These are phyloP conservation scores for Lumnitzera racemosa DNA, from an alignment of 345 rosid genomes.

Conservation along the genomic window DNA sequence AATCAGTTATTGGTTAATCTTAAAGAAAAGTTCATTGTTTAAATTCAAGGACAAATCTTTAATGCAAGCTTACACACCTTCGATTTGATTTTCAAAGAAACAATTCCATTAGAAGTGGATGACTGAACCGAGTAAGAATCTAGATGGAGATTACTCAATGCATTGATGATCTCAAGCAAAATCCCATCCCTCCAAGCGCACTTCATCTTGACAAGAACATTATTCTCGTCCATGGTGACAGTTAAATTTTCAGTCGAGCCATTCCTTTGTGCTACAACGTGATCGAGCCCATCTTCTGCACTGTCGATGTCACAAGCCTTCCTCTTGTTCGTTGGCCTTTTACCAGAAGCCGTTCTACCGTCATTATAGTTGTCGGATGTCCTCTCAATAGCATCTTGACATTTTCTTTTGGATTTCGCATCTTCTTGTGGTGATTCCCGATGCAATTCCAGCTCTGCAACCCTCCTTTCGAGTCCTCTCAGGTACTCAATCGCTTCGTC, in stretches of 20 bases:
- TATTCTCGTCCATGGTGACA: slow-evolving; percentile 37
- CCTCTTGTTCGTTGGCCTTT: slow-evolving; percentile 45
- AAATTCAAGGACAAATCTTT: not conserved
- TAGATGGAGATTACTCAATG: slow-evolving; percentile 43
- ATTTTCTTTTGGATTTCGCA: slow-evolving; percentile 34
- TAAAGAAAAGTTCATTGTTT: too few species aligned
- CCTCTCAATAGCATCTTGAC: slow-evolving; percentile 47
- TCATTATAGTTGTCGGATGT: slow-evolving; percentile 62
- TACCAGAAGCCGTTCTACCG: slow-evolving; percentile 13
- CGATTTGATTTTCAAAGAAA: slow-evolving; percentile 53
- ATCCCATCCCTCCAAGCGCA: slow-evolving; percentile 86
- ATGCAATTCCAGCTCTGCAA: slow-evolving; percentile 50
- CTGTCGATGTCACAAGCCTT: slow-evolving; percentile 39
- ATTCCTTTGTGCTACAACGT: slow-evolving; percentile 18
- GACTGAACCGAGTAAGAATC: slow-evolving; percentile 81
- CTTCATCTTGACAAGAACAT: slow-evolving; percentile 57
- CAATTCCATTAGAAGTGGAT: slow-evolving; percentile 49
- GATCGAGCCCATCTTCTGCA: slow-evolving; percentile 31
- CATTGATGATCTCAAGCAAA: slow-evolving; percentile 71
- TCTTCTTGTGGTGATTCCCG: slow-evolving; percentile 29
- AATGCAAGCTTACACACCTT: slow-evolving; percentile 25
- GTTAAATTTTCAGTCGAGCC: slow-evolving; percentile 31
- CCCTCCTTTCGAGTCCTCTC: slow-evolving; percentile 5
- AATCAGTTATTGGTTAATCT: too few species aligned
- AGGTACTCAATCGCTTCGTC: slow-evolving; percentile 26